Base-by-base conservation (phyloP, 805 yeast species). In the Ogataea dorogensis region DNA sequence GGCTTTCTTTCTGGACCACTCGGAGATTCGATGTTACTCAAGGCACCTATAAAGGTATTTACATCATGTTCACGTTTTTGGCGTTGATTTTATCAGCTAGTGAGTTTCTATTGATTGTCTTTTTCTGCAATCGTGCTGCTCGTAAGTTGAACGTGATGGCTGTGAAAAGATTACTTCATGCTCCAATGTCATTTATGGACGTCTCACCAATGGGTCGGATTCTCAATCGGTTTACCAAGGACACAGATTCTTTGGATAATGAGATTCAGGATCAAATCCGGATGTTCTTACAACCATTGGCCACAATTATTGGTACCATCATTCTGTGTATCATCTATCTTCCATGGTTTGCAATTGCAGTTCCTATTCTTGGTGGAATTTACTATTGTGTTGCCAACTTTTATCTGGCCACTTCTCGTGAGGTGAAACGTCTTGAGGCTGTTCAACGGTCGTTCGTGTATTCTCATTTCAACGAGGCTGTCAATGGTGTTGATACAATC, bases 131-230 rank as follows among this genome's bases (percentile, higher is more conserved):
- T 50, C 63, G 62, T 25, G 75, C 88, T 4, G 69, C 85, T 2
- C 71, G 61, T 29, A 53, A 53, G 6, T 62, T 87, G 53, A 86
- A 86, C 52, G 64, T 80, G 31, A 51, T 53, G 38, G 89, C 95
- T 0, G 67, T 80, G 36, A 57, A 67, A 24, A 71, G 68, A 19
- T 69, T 87, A 7, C 65, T 87, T 47, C 81, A 77, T 44, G 79
- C 93, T 0, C 94, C 95, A 33, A 86, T 86, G 93, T 60, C 78
- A 0, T 87, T 76, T 56, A 71, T 86, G 60, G 96, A 87, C 51
- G 78, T 87, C 2, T 82, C 95, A 0, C 96, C 96, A 19, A 72
- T 85, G 71, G 96, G 96, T 3, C 70, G 95, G 49, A 77, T 88
- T 39, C 65, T 88, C 53, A 87, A 86, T 59, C 67, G 95, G 46